Conservation (phyloP, 192 early-diverging fungal species). For the Gamsiella multidivaricata region DNA sequence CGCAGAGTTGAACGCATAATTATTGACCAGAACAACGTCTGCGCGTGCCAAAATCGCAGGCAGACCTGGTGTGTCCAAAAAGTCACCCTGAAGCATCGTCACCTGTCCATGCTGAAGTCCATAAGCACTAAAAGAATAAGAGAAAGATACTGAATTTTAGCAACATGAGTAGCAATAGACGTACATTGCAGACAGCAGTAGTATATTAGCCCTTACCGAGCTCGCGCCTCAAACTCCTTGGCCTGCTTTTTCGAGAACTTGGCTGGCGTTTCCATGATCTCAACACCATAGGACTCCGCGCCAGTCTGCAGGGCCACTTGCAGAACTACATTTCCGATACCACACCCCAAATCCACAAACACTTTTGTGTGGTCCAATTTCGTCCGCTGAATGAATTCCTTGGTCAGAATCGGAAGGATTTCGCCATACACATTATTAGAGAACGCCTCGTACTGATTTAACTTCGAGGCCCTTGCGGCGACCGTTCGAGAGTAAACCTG, state of each 20-base stretch:
- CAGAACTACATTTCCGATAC: constrained; percentile 96
- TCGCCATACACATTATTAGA: constrained; percentile 98
- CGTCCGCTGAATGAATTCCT: constrained; percentile 82
- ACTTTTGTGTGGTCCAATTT: constrained; percentile 70
- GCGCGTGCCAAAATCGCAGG: constrained; percentile 77
- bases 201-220: constrained; percentile 72
- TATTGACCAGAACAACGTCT: constrained; percentile 96
- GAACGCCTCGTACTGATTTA: constrained; percentile 44
- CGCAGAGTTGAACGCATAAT: constrained; percentile 90
- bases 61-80: constrained; percentile 79
- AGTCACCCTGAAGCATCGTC: constrained; percentile 83
- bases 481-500: constrained; percentile 92
- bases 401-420: constrained; percentile 84
- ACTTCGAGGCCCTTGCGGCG: constrained; percentile 54
- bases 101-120: constrained; percentile 70
- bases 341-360: constrained; percentile 95
- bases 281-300: constrained; percentile 86
- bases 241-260: constrained; percentile 81
- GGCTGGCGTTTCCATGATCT: constrained; percentile 89
- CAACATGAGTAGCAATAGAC: neutral
- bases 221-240: constrained; percentile 86
- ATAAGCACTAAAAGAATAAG: constrained; percentile 57
- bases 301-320: constrained; percentile 93
- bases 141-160: neutral
- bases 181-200: too few relatives aligned